A percentile compares a stretch with the other conserved stretches of the same genome.
These are phyloP conservation scores for Podospora pseudocomata DNA, from an alignment of 495 filamentous ascomycete species.

Conservation along the genomic window DNA sequence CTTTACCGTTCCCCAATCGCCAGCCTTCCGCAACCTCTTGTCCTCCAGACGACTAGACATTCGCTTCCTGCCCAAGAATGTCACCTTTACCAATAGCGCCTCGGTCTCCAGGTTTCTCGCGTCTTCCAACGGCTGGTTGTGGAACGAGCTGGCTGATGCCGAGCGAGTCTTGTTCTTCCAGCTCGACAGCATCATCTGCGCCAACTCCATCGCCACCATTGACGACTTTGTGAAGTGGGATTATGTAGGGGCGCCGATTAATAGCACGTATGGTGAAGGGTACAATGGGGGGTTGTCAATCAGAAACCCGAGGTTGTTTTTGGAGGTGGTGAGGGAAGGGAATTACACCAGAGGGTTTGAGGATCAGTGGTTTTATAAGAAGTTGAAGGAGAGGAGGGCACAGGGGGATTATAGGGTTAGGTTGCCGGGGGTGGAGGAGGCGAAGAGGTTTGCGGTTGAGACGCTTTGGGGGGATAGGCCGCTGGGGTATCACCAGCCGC, in stretches of 20 bases:
- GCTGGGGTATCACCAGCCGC: conserved; percentile 22
- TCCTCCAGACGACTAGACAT: conserved; percentile 4
- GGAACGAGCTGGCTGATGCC: conserved; percentile 27
- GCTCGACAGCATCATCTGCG: conserved; percentile 30
- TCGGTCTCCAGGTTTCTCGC: conserved; percentile 19
- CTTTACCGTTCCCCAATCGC: conserved; percentile 8
- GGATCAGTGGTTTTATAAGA: conserved; percentile 31
- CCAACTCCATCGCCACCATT: conserved; percentile 14
- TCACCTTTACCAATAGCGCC: conserved; percentile 10
- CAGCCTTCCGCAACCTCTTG: conserved; percentile 15
- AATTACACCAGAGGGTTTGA: conserved; percentile 25
- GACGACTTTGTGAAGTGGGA: conserved; percentile 34
- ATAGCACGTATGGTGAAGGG: conserved; percentile 18
- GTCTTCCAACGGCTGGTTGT: conserved; percentile 20
- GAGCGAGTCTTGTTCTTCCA: conserved; percentile 32
- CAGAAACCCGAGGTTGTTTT: conserved; percentile 26
- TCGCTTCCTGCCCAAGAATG: conserved; percentile 12
- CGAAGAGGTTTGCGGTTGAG: conserved; percentile 18
- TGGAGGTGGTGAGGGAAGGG: conserved; percentile 24
- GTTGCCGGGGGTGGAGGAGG: conserved; percentile 7
- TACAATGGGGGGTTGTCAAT: conserved; percentile 34
- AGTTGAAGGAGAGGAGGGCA: background rate
- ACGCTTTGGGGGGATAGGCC: conserved; percentile 15
- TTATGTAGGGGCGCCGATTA: conserved; percentile 31
- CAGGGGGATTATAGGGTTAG: background rate